These are phyloP conservation scores for Inga oerstediana DNA, from an alignment of 306 rosid species.

Conservation along the genomic window DNA sequence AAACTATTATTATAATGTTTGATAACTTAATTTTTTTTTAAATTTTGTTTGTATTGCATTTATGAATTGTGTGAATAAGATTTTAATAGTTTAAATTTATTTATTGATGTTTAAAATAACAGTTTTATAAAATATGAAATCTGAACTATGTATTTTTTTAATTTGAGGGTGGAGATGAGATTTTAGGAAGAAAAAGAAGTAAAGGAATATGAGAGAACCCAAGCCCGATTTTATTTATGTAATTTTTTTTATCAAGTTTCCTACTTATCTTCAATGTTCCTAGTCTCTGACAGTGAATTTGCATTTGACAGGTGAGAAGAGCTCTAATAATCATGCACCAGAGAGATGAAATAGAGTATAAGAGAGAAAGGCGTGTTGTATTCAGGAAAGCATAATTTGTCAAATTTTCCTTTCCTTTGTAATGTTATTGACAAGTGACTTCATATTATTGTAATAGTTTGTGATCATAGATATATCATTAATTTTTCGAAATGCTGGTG, in stretches of 20 bases:
- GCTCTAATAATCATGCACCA: constrained; percentile 98
- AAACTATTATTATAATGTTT: too few species aligned
- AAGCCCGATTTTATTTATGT: neutral
- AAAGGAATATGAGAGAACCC: too few species aligned
- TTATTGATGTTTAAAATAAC: too few species aligned
- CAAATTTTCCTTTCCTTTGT: neutral
- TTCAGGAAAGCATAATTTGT: constrained; percentile 64
- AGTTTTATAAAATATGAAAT: too few species aligned
- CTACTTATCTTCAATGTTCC: neutral
- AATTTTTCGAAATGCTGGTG: neutral
- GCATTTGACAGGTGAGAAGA: constrained; percentile 81
- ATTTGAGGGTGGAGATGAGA: too few species aligned
- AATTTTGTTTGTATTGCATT: too few species aligned
- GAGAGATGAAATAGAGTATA: constrained; percentile 98
- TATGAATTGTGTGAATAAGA: too few species aligned
- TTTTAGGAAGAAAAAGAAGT: too few species aligned
- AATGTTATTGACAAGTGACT: neutral
- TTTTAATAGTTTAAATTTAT: too few species aligned
- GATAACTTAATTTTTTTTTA: neutral
- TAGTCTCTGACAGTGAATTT: constrained; percentile 21
- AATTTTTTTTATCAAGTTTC: neutral
- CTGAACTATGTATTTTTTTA: too few species aligned
- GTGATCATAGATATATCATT: neutral
- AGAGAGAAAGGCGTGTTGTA: constrained; percentile 85
- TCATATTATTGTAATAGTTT: constrained; percentile 18